These are phyloP conservation scores for Chrysosporium queenslandicum DNA, from an alignment of 2,329 filamentous ascomycete species.

Conservation along the genomic window DNA sequence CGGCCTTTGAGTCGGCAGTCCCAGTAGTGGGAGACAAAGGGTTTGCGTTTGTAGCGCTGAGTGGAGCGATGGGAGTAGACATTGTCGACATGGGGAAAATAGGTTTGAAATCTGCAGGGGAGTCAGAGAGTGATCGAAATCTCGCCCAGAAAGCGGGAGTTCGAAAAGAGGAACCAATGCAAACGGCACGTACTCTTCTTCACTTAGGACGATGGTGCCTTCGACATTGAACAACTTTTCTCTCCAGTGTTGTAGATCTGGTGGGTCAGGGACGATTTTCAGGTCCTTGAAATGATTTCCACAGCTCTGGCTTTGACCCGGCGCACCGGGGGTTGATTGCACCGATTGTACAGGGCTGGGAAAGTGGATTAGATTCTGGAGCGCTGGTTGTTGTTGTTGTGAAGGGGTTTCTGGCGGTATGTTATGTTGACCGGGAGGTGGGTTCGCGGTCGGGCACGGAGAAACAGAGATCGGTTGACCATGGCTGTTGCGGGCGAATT, in stretches of 20 bases:
- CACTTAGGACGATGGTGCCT: slow-evolving; percentile 58
- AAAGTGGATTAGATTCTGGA: background rate
- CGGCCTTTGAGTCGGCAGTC: slow-evolving; percentile 73
- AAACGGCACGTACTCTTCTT: slow-evolving; percentile 53
- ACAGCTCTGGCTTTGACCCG: slow-evolving; percentile 19
- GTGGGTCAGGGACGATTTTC: slow-evolving; percentile 55
- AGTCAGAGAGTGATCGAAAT: background rate
- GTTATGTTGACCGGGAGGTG: background rate
- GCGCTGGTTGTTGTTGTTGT: background rate
- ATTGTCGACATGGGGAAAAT: slow-evolving; percentile 76
- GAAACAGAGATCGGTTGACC: background rate
- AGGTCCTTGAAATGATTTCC: slow-evolving; percentile 26
- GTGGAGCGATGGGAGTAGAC: slow-evolving; percentile 76
- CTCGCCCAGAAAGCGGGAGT: background rate
- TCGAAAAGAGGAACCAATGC: slow-evolving; percentile 5
- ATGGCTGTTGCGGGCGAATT: background rate
- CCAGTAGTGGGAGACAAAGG: slow-evolving; percentile 77
- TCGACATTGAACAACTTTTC: slow-evolving; percentile 66
- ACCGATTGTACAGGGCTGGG: slow-evolving; percentile 9
- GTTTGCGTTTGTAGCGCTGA: slow-evolving; percentile 68
- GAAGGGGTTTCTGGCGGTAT: background rate
- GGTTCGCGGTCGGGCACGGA: background rate
- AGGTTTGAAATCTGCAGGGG: slow-evolving; percentile 56
- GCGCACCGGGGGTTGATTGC: slow-evolving; percentile 17
- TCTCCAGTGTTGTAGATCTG: slow-evolving; percentile 59